These are phyloP conservation scores for Clavaria fumosa DNA, from an alignment of 768 basidiomycete genomes.

Conservation along the genomic window DNA sequence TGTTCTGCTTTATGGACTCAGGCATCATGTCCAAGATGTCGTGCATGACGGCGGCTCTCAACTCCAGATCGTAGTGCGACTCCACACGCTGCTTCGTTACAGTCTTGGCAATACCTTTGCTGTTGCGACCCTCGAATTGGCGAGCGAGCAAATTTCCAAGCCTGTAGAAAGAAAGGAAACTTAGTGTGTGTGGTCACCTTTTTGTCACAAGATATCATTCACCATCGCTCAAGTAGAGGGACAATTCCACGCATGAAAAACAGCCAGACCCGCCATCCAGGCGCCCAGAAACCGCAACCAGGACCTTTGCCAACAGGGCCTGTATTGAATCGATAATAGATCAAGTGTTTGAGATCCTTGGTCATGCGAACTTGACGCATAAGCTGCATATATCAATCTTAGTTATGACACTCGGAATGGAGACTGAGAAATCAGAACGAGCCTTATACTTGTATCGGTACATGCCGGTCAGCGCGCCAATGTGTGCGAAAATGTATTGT, in stretches of 20 bases:
- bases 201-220: conserved; percentile 11
- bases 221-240: conserved; percentile 92
- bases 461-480: conserved; percentile 98
- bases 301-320: conserved; percentile 99
- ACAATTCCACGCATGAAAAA: conserved; percentile 99
- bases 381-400: conserved; percentile 31
- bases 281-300: conserved; percentile 98
- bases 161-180: conserved; percentile 20
- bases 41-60: conserved; percentile 98
- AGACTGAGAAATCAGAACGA: conserved; percentile 9
- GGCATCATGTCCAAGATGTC: conserved; percentile 99
- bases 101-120: conserved; percentile 91
- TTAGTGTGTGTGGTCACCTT: not conserved
- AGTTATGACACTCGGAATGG: conserved; percentile 2
- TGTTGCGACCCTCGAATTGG: conserved; percentile 97
- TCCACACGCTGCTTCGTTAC: conserved; percentile 99
- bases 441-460: conserved; percentile 99
- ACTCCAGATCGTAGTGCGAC: conserved; percentile 94
- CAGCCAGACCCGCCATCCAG: conserved; percentile 98
- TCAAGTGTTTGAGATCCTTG: conserved; percentile 96
- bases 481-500: conserved; percentile 95
- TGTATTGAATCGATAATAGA: conserved; percentile 98
- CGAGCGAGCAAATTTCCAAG: conserved; percentile 93
- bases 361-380: conserved; percentile 99
- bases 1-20: conserved; percentile 97